Conservation (phyloP, 2,329 filamentous ascomycete species). For the Xenosphaeropsis pyriputrescens region DNA sequence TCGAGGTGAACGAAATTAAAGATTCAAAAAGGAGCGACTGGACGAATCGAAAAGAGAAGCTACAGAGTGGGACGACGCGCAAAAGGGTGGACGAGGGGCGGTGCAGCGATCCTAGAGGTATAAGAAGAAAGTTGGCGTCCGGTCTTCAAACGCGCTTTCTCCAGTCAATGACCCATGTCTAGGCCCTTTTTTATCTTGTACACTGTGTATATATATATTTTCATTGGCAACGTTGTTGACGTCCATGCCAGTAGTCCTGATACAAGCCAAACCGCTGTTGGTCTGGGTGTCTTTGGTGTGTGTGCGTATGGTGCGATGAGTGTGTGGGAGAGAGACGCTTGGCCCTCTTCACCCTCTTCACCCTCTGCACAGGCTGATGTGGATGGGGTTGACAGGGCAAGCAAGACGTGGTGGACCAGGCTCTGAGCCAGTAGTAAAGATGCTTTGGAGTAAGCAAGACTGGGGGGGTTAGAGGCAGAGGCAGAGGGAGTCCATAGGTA, state of each 20-base stretch:
- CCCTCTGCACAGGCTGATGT: too few relatives aligned
- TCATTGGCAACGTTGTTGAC: not conserved
- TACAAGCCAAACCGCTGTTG: not conserved
- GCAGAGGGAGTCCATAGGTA: too few relatives aligned
- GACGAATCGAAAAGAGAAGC: constrained; percentile 22
- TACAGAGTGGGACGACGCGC: constrained; percentile 28
- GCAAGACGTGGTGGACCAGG: too few relatives aligned
- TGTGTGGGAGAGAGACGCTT: too few relatives aligned
- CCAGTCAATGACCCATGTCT: not conserved
- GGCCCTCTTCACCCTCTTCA: too few relatives aligned
- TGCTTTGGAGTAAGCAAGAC: too few relatives aligned
- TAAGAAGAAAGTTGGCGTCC: not conserved
- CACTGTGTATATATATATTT: too few relatives aligned
- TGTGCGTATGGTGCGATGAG: too few relatives aligned
- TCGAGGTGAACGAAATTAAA: constrained; percentile 27
- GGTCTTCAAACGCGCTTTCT: not conserved
- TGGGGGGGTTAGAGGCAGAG: too few relatives aligned
- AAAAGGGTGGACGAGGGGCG: constrained; percentile 27
- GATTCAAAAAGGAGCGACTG: constrained; percentile 35
- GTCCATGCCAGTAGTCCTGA: not conserved
- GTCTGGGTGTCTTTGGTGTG: too few relatives aligned
- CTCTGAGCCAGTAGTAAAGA: too few relatives aligned
- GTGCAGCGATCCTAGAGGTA: constrained; percentile 30
- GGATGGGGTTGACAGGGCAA: too few relatives aligned
- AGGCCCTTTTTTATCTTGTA: not conserved